Conservation (phyloP, 2,329 filamentous ascomycete genomes). For the Xylaria sp. region DNA sequence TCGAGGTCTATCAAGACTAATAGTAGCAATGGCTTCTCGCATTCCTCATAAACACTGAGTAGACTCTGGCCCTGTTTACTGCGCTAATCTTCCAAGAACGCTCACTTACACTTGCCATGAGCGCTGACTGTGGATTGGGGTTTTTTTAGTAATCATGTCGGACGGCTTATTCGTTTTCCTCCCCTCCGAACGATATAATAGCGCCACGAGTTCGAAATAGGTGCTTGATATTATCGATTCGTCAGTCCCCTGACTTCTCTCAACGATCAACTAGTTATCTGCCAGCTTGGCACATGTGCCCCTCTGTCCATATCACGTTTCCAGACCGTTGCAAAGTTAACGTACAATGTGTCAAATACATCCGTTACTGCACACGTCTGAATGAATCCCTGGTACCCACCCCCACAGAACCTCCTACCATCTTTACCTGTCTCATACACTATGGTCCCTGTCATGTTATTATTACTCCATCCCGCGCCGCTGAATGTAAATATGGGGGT, state of each 20-base stretch:
- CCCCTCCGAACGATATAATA: neutral
- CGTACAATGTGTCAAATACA: slow-evolving; percentile 16
- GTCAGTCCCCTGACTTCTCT: neutral
- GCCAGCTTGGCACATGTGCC: neutral
- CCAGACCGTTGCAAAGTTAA: slow-evolving; percentile 16
- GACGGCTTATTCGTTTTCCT: neutral
- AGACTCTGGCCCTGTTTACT: neutral
- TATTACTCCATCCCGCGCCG: slow-evolving; percentile 17
- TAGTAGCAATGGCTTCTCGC: neutral
- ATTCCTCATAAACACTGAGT: neutral
- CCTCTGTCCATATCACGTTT: slow-evolving; percentile 7
- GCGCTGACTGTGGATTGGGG: slow-evolving; percentile 2
- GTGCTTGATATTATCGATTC: neutral
- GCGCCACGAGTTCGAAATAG: neutral
- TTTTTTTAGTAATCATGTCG: slow-evolving; percentile 1
- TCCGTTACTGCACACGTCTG: slow-evolving; percentile 4
- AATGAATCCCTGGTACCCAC: slow-evolving; percentile 11
- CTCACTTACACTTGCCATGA: neutral
- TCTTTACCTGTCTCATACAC: slow-evolving; percentile 13
- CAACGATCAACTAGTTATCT: neutral
- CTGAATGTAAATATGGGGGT: slow-evolving; percentile 16
- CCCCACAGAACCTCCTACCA: slow-evolving; percentile 9
- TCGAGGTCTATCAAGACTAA: too few relatives aligned
- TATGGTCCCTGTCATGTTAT: slow-evolving; percentile 17
- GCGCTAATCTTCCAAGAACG: neutral